Conservation (phyloP, 768 basidiomycete genomes). For the Mycena alexandri region DNA sequence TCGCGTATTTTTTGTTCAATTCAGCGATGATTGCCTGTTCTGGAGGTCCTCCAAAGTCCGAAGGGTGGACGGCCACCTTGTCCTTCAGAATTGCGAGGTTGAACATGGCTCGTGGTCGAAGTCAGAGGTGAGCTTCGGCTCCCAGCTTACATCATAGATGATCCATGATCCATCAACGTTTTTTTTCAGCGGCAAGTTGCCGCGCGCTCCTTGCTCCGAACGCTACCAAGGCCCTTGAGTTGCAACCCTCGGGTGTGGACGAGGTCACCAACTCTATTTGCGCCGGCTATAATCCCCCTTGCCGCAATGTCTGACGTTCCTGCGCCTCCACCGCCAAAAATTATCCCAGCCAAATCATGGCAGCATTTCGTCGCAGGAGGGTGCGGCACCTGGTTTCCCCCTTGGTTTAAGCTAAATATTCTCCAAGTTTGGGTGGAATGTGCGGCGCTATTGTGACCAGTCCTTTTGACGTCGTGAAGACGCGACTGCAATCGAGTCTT, state of each 20-base stretch:
- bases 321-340: constrained; percentile 47
- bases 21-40: constrained; percentile 87
- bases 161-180: background rate
- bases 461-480: constrained; percentile 98
- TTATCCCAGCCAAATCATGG: constrained; percentile 83
- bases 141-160: background rate
- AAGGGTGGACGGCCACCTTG: constrained; percentile 89
- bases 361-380: constrained; percentile 89
- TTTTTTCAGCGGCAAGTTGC: background rate
- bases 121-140: background rate
- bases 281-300: background rate
- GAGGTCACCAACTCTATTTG: background rate
- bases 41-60: constrained; percentile 83
- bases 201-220: background rate
- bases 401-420: constrained; percentile 23
- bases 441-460: constrained; percentile 97
- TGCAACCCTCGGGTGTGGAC: background rate
- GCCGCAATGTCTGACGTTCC: constrained; percentile 41
- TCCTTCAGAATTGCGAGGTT: constrained; percentile 70
- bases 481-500: constrained; percentile 92
- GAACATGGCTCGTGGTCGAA: constrained; percentile 52
- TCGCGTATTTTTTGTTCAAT: constrained; percentile 96
- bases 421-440: constrained; percentile 92
- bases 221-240: background rate
- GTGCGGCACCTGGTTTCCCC: constrained; percentile 57